Base-by-base conservation (phyloP, 1,139 yeast genomes). In the Yamadazyma sp. region DNA sequence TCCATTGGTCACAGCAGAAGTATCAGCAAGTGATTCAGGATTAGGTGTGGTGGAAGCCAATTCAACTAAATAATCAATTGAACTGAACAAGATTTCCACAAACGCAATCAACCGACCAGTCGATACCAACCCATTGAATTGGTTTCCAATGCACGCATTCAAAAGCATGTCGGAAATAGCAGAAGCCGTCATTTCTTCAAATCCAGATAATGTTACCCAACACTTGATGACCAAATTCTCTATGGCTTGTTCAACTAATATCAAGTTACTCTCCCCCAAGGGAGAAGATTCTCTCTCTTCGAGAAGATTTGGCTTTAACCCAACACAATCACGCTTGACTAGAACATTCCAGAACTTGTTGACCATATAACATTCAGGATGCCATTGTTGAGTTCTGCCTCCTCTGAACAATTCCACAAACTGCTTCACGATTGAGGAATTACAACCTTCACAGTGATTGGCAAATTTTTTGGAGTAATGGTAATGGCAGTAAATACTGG, bases 351-450 rank as follows among this genome's bases (percentile, higher is more conserved):
- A 94, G 54, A 89, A 90, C 58, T 90, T 90, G 67, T 86, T 90
- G 35, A 92, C 95, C 90, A 94, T 94, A 57, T 89, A 94, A 66
- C 98, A 94, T 59, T 94, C 98, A 2, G 97, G 97, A 60, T 94
- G 99, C 98, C 98, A 94, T 56, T 89, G 96, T 58, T 90, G 96
- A 47, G 86, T 85, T 50, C 86, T 76, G n/a, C 97, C 97, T 34
- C 96, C 96, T 49, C 95, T 74, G 47, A 81, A 87, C 34, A 92
- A 79, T 59, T 92, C 97, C 26, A 90, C 96, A 62, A 89, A 92
- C 57, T 92, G 97, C 53, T 90, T 90, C 24, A 94, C 79, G 40
- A 92, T 92, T 2, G 97, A 87, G 25, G 89, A 83, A 46, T 83
- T 78, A 63, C 98, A 92, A 16, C 97, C 97, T 63, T 88, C 95